Percentiles rank a stretch among this genome's conserved stretches.
These are phyloP conservation scores for Dictyostelium firmibasis DNA, from an alignment of 78 protist genomes.

Conservation along the genomic window DNA sequence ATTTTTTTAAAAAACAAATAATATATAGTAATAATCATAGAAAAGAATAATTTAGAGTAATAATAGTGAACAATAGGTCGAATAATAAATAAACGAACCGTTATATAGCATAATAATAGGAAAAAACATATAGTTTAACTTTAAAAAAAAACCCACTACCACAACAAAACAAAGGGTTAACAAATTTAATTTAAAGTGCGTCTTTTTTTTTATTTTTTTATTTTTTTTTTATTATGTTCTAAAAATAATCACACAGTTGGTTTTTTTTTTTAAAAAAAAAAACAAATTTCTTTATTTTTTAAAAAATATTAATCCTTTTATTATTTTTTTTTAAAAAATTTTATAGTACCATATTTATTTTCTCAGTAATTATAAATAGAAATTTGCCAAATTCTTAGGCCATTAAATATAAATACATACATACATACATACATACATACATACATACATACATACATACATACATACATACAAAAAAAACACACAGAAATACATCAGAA, in stretches of 20 bases:
- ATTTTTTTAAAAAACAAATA: background rate
- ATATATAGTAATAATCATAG: too few species aligned
- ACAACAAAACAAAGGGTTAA: background rate
- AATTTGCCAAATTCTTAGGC: background rate
- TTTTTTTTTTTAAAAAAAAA: background rate
- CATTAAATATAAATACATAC: background rate
- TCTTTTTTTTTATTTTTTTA: background rate
- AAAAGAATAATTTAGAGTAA: too few species aligned
- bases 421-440: background rate
- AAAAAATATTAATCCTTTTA: background rate
- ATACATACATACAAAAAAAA: background rate
- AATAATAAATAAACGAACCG: background rate
- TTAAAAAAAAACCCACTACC: too few species aligned
- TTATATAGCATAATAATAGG: too few species aligned
- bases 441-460: background rate
- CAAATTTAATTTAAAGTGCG: background rate
- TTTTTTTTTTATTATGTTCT: background rate
- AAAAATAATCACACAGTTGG: background rate
- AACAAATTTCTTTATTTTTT: background rate
- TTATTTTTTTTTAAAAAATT: background rate
- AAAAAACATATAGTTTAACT: too few species aligned
- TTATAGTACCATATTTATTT: background rate
- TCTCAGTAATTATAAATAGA: background rate
- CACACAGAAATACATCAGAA: background rate
- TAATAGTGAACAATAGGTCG: background rate